Percentiles rank a stretch among this genome's conserved stretches.
Conservation (phyloP, 2,329 filamentous ascomycete genomes). For the Aspergillus fijiensis region DNA sequence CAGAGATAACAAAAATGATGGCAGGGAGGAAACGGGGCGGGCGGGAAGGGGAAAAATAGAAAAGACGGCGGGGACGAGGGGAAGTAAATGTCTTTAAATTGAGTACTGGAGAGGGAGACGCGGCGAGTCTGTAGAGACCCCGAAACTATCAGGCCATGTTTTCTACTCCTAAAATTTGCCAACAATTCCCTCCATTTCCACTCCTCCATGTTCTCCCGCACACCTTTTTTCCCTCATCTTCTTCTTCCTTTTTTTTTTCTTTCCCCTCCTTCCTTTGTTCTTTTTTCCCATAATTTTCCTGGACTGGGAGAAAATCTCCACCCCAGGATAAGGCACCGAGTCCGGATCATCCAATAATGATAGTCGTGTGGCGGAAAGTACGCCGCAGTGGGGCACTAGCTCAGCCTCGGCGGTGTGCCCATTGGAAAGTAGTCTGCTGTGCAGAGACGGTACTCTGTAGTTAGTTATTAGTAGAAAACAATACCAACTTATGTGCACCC, state of each 20-base stretch:
- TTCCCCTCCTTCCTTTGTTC: constrained; percentile 9
- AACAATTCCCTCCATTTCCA: background rate
- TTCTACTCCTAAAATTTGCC: background rate
- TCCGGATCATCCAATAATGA: background rate
- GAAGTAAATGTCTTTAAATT: constrained; percentile 11
- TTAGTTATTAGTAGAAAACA: too few relatives aligned
- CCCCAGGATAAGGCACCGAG: background rate
- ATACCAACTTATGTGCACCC: too few relatives aligned
- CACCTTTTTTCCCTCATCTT: background rate
- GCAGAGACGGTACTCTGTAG: too few relatives aligned
- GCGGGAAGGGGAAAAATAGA: constrained; percentile 6
- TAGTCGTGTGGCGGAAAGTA: background rate
- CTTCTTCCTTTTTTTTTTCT: constrained; percentile 8
- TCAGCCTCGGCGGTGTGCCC: background rate
- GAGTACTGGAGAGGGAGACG: background rate
- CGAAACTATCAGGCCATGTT: constrained; percentile 12
- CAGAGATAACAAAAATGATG: constrained; percentile 11
- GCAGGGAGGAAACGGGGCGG: constrained; percentile 1
- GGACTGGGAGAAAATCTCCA: background rate
- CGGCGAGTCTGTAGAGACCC: constrained; percentile 6
- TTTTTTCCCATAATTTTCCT: constrained; percentile 10
- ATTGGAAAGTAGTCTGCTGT: background rate
- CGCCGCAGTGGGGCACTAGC: background rate
- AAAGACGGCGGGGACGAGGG: constrained; percentile 8
- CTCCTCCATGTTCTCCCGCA: background rate